Base-by-base conservation (phyloP, 306 rosid species). In the Ormosia semicastrata region DNA sequence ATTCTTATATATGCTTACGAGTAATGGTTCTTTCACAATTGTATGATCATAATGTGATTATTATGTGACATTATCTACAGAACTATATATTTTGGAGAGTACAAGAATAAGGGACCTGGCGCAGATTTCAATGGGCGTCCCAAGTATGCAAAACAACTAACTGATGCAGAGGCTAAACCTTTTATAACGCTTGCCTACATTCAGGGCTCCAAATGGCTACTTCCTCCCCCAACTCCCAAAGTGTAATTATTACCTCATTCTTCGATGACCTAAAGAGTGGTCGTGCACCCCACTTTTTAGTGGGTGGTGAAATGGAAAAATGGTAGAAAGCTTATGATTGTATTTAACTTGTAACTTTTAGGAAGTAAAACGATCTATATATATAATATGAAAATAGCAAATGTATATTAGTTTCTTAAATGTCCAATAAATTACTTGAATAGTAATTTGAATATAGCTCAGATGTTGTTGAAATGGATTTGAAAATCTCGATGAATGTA, bases 131-230 rank as follows among this genome's bases (percentile, higher is more conserved):
- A 1, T 4, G 37, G 34, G 1, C 85, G 90, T 57, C 79, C 36
- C 1, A 29, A 36, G 2, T 76, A n/a, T 34, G 8, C 71, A 7
- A 89, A 82, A 67, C 43, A 77, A 41, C 56, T 89, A 1, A 81
- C 1, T 10, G 73, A 63, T 0, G 37, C 15, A 2, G 72, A 86
- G 70, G 89, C 14, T 12, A 62, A 30, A 10, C 90, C 87, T 44
- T 91, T 80, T 75, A 2, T 91, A 34, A 30, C 56, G 2, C 89
- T 91, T 3, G 79, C 24, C 57, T 64, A 34, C 58, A 79, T 91
- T 77, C 14, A 88, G 47, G 93, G 58, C 37, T 82, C 92, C 34
- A 66, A 63, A 17, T 91, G 93, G 93, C 9, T 91, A 67, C 93
- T 91, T 57, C 95, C 93, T 84, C 89, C 90, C 8, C 89, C 94